Evolutionary conservation across 805 yeast genomes (phyloP), one percentile per base, ranked within the genome.

Genomic region (Blastobotrys parvus): DNA sequence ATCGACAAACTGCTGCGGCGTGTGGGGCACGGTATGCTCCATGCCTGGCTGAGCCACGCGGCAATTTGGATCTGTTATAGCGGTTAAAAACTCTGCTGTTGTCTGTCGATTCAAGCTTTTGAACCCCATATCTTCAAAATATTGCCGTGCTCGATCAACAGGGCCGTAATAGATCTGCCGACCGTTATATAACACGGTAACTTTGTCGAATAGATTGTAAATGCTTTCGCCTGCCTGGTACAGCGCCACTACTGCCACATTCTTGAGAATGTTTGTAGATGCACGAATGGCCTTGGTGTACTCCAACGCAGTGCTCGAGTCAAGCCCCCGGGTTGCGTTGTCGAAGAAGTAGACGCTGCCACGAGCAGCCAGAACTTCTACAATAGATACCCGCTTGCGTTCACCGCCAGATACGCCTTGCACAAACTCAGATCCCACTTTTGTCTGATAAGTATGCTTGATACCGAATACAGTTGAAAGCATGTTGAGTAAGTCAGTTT

Each of bases 321-420:
- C 94, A 45, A 85, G 69, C 54, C 94, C 94, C 67, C 92, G 76
- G 4, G 94, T 85, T 4, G 90, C 82, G 56, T 85, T 84, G 66
- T 84, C 89, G 77, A 84, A 80, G 62, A 82, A 77, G 48, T 74
- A 79, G 41, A 81, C 67, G 39, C 74, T 65, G 25, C 86, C 81
- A 22, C 80, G 77, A 40, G 79, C 70, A 38, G 82, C 72, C 38
- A 81, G 65, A 1, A 83, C 83, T 63, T 84, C 94, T 6, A 87
- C 86, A 54, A 84, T 78, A 7, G 90, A 80, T 2, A 84, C 90
- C 65, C 94, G 75, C 63, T 82, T 82, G 50, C 94, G 69, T 64
- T 84, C 92, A 68, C 92, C 92, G 57, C 94, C 90, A 40, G 90
- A 79, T 34, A 81, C 83, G 64, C 87, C 84, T 58, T 85, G 71